These are phyloP conservation scores for Pelargonium australe DNA, from an alignment of 441 rosid genomes.

Conservation along the genomic window DNA sequence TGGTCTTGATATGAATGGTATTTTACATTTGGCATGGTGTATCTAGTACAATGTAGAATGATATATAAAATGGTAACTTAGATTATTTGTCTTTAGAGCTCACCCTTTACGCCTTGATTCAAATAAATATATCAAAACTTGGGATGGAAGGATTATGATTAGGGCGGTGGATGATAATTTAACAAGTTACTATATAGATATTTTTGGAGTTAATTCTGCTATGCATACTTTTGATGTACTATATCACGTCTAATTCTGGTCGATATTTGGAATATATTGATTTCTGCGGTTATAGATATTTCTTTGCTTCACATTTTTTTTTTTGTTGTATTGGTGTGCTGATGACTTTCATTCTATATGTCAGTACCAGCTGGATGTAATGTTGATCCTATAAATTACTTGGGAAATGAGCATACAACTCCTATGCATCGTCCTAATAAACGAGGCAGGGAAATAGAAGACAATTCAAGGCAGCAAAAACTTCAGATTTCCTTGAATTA, in stretches of 20 bases:
- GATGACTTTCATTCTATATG: conserved; percentile 12
- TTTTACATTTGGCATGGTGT: too few species aligned
- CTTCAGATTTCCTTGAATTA: conserved; percentile 57
- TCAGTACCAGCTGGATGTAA: conserved; percentile 55
- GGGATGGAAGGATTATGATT: too few species aligned
- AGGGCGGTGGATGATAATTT: too few species aligned
- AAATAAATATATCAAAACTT: too few species aligned
- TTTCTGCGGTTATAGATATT: background rate
- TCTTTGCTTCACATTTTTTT: background rate
- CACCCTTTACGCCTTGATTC: too few species aligned
- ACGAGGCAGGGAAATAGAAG: conserved; percentile 49
- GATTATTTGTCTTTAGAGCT: too few species aligned
- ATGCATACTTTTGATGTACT: too few species aligned
- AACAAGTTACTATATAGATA: too few species aligned
- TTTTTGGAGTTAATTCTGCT: too few species aligned
- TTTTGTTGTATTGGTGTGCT: background rate
- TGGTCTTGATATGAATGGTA: background rate
- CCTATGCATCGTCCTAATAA: conserved; percentile 44
- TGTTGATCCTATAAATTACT: conserved; percentile 53
- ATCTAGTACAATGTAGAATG: too few species aligned
- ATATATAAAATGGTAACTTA: too few species aligned
- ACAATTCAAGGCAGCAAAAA: conserved; percentile 48
- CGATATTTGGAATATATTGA: background rate
- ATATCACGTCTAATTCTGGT: too few species aligned
- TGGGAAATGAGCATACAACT: conserved; percentile 45